Conservation (phyloP, 2,329 filamentous ascomycete genomes). For the Epichloe festucae region DNA sequence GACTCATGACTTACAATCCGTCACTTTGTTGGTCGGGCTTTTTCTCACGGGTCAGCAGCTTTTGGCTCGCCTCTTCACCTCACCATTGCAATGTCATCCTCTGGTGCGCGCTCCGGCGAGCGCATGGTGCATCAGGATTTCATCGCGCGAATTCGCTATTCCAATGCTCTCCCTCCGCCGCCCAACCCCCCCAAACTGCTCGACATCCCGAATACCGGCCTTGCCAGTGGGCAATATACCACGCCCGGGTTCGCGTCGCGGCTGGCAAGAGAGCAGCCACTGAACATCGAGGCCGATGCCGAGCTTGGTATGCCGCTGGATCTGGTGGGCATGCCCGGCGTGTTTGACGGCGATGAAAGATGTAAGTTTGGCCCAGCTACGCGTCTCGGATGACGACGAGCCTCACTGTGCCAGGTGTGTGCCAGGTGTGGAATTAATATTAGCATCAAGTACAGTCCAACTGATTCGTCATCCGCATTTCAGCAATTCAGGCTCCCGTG, state of each 20-base stretch:
- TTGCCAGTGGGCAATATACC: conserved; percentile 78
- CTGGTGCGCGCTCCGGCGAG: conserved; percentile 32
- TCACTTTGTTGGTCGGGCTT: too few relatives aligned
- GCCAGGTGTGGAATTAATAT: too few relatives aligned
- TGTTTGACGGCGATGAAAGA: conserved; percentile 90
- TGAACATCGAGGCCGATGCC: conserved; percentile 95
- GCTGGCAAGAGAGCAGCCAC: conserved; percentile 76
- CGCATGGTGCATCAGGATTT: conserved; percentile 81
- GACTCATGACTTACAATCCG: too few relatives aligned
- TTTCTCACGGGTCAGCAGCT: too few relatives aligned
- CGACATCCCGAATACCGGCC: conserved; percentile 87
- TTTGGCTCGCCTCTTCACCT: not conserved
- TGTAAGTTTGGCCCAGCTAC: conserved; percentile 38
- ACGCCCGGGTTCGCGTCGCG: conserved; percentile 81
- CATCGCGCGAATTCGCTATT: conserved; percentile 89
- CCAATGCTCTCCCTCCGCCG: conserved; percentile 93
- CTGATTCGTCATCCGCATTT: conserved; percentile 2
- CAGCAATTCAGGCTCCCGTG: conserved; percentile 72
- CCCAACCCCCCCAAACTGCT: conserved; percentile 92
- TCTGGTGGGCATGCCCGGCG: conserved; percentile 82
- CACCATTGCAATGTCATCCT: conserved; percentile 18
- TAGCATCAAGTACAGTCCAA: not conserved
- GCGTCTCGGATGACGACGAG: too few relatives aligned
- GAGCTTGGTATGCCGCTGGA: conserved; percentile 97
- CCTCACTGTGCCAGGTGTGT: too few relatives aligned